Percentiles rank a stretch among this genome's conserved stretches.
These are phyloP conservation scores for Pythium aquatile DNA, from an alignment of 352 stramenopile species.

Conservation along the genomic window DNA sequence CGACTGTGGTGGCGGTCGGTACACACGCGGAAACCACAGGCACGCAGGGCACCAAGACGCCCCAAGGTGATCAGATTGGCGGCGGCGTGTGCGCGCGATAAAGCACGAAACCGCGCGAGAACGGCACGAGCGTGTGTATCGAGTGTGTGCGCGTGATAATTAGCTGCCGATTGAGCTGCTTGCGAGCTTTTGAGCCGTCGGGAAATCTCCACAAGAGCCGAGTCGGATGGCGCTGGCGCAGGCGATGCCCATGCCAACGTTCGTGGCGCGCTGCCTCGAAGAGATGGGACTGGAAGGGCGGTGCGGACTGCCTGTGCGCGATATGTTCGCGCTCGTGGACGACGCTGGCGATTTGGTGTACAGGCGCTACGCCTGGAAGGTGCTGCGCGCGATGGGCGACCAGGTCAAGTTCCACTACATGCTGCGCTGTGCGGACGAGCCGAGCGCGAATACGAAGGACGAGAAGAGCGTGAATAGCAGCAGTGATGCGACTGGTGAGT, in stretches of 20 bases:
- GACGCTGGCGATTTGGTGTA: slow-evolving; percentile 49
- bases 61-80: slow-evolving; percentile 12
- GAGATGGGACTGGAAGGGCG: slow-evolving; percentile 78
- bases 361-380: slow-evolving; percentile 57
- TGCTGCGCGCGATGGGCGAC: slow-evolving; percentile 51
- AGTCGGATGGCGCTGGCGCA: slow-evolving; percentile 23
- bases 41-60: not conserved
- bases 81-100: slow-evolving; percentile 3
- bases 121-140: not conserved
- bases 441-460: not conserved
- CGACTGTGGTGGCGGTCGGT: not conserved
- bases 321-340: slow-evolving; percentile 63
- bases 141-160: slow-evolving; percentile 1
- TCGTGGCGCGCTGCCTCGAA: slow-evolving; percentile 75
- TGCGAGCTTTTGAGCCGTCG: not conserved
- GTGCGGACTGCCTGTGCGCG: slow-evolving; percentile 58
- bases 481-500: slow-evolving; percentile 3
- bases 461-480: slow-evolving; percentile 2
- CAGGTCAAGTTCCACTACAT: slow-evolving; percentile 72
- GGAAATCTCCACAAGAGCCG: slow-evolving; percentile 2
- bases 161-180: slow-evolving; percentile 16
- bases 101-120: not conserved
- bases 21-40: slow-evolving; percentile 10
- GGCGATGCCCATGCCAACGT: slow-evolving; percentile 52
- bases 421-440: slow-evolving; percentile 26